Base-by-base conservation (phyloP, 371 early-diverging fungal species). In the Rhizomucor miehei region DNA sequence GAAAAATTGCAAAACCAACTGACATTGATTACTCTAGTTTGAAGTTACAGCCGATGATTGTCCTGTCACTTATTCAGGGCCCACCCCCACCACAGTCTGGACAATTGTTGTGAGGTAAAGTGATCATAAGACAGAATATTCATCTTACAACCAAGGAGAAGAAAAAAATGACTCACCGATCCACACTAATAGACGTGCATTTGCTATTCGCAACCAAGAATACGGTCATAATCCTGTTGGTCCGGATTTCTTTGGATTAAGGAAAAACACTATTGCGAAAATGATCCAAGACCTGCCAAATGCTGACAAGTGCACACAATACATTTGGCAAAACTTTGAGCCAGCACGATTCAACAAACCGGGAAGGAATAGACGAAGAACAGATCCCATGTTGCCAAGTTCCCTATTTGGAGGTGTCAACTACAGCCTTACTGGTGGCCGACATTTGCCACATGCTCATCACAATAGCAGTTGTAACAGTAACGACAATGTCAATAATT, bases 231-330 rank as follows among this genome's bases (percentile, higher is more conserved):
- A 89, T 36, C 90, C 90, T 1, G 90, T 90, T 0, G 97, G 97
- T 0, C 94, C 95, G 0, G 97, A 96, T 54, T 93, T 88, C 62
- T 95, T 89, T 77, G 97, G 95, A 0, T 81, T 95, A 48, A 79
- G 94, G 19, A 88, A 92, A 48, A 91, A 91, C 13, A 91, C 92
- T 0, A 89, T 96, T 54, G 85, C 89, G 24, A 91, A 88, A 67
- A 85, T 92, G 85, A 91, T 96, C 29, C 95, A 96, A 66, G 94
- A 92, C 48, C 63, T 96, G 40, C 93, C 92, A 0, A 82, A 87
- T 52, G 90, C 89, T 12, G 74, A 84, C 10, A 75, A 80, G 60
- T 94, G 94, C 64, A 75, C 80, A 39, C 75, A 86, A 46, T 96
- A 93, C 63, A 74, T 84, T 19, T 77, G 79, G 77, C 93, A 90